phyloP scores from a whole-genome alignment of 2,329 filamentous ascomycete species.

The Pseudogymnoascus verrucosus region DNA sequence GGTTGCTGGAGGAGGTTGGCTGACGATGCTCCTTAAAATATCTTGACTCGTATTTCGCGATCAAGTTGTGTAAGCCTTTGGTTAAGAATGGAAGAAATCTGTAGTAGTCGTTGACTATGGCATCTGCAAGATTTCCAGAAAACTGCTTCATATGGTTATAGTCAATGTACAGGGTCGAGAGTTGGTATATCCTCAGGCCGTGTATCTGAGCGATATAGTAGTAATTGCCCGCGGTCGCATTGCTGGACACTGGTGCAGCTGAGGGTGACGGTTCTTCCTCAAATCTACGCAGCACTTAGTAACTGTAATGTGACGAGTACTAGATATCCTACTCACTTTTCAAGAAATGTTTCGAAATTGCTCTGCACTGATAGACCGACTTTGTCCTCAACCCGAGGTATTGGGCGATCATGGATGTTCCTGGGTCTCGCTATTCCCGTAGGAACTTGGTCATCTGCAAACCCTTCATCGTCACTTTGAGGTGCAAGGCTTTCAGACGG shows the following conservation, averaged over 20 bases:
- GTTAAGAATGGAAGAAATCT: constrained; percentile 89
- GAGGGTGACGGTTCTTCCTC: constrained; percentile 60
- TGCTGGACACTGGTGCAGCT: constrained; percentile 55
- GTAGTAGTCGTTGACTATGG: constrained; percentile 86
- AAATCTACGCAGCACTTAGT: constrained; percentile 39
- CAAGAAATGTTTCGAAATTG: constrained; percentile 72
- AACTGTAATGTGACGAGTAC: background rate
- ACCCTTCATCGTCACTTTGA: constrained; percentile 56
- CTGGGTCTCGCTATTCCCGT: constrained; percentile 41
- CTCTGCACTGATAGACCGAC: constrained; percentile 68
- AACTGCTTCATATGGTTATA: constrained; percentile 74
- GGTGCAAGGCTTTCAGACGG: constrained; percentile 54
- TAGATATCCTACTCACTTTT: constrained; percentile 46
- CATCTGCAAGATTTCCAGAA: constrained; percentile 74
- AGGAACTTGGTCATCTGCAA: constrained; percentile 57
- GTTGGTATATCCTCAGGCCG: constrained; percentile 61
- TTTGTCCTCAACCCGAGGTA: constrained; percentile 68
- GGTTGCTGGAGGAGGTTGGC: constrained; percentile 64
- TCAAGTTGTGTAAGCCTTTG: constrained; percentile 81
- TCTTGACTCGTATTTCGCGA: constrained; percentile 86
- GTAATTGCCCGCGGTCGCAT: constrained; percentile 64
- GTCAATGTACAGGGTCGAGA: constrained; percentile 84
- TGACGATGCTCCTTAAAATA: constrained; percentile 93
- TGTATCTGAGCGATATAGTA: constrained; percentile 80
- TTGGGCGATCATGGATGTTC: constrained; percentile 37